phyloP scores from a whole-genome alignment of 1,284 basidiomycete species.

The Xerocomus nothofagi region DNA sequence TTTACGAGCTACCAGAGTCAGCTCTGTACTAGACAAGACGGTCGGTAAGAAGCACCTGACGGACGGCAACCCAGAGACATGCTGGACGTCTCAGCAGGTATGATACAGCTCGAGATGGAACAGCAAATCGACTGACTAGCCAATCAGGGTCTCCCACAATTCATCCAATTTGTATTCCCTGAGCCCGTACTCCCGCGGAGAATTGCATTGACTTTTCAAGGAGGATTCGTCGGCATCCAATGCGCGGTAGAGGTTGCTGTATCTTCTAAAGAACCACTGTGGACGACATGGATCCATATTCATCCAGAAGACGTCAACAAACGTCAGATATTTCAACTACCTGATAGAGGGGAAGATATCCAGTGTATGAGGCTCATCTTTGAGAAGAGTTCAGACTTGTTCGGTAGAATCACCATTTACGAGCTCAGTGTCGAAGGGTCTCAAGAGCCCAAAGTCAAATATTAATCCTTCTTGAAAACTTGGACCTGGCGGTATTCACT shows the following conservation, averaged over 20 bases:
- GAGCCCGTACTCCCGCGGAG: constrained; percentile 51
- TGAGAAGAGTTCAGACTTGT: constrained; percentile 76
- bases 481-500: constrained; percentile 2
- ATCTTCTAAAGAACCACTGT: constrained; percentile 34
- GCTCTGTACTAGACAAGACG: constrained; percentile 79
- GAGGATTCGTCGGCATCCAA: constrained; percentile 73
- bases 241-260: constrained; percentile 50
- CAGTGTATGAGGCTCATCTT: constrained; percentile 63
- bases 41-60: constrained; percentile 69
- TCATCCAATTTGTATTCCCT: constrained; percentile 62
- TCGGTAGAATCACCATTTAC: constrained; percentile 72
- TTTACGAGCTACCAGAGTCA: constrained; percentile 53
- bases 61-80: constrained; percentile 74
- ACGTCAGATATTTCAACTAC: constrained; percentile 61
- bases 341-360: constrained; percentile 34
- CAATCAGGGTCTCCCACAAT: constrained; percentile 69
- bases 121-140: constrained; percentile 9
- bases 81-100: constrained; percentile 82
- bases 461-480: neutral
- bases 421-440: constrained; percentile 56
- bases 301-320: constrained; percentile 79
- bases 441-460: neutral
- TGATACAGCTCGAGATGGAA: constrained; percentile 7
- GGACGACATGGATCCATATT: constrained; percentile 52
- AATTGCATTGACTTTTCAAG: constrained; percentile 74